Evolutionary conservation across 306 rosid genomes (phyloP), one percentile per base, ranked within the genome.

Genomic region (Quercus wislizeni): DNA sequence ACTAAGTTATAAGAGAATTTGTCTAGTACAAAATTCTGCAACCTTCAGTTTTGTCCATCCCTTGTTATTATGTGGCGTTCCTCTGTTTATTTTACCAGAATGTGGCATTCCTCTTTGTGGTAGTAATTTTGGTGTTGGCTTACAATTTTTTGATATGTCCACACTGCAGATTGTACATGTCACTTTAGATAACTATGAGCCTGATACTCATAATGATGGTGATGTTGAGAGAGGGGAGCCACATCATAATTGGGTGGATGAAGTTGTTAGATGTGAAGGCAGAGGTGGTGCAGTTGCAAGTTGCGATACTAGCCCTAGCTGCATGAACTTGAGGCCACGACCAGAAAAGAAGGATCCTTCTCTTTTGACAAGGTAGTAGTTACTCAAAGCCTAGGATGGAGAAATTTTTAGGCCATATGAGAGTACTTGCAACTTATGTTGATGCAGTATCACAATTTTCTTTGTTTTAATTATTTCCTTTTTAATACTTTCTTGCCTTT

Each of bases 181-280:
- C 55, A 89, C 85, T 56, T 80, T 96, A 77, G 97, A 90, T 78
- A 91, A 91, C 88, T 93, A 87, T 52, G 87, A 90, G 83, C 83
- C 81, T 77, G 87, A 80, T 73, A 69, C 89, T 21, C 80, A 31
- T 69, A 46, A 59, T 73, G 98, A 86, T 63, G 91, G 82, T 21
- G 78, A 81, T 77, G 88, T 73, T 64, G 82, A 71, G 75, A 80
- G 89, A 69, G 78, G 69, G 64, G 96, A 90, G 80, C 78, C 84
- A 2, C 93, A 88, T 84, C 99, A 91, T 84, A 96, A 93, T 88
- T 96, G 99, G 99, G 94, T 96, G 55, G 87, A 96, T 72, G 99
- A 96, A 88, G 97, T 96, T 55, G 86, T 91, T 58, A 85, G 99
- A n/a, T 82, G 86, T 75, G 98, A 93, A 82, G 88, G 93, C 51